Evolutionary conservation across 805 yeast species (phyloP), one percentile per base, ranked within the genome.

Genomic region (Saturnispora halmiae): DNA sequence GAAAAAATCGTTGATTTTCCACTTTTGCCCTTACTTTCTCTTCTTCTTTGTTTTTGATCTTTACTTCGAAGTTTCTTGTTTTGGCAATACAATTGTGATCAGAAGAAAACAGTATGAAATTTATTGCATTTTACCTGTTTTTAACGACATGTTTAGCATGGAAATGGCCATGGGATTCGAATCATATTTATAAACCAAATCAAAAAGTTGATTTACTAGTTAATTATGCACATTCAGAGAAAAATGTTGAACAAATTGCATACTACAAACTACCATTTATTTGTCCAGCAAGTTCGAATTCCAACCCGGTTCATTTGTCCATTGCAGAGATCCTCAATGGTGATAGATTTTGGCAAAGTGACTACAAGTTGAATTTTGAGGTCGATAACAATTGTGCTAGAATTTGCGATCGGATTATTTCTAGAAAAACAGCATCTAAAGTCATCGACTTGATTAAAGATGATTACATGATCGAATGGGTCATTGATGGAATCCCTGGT

Each of bases 381-480:
- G 56, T 68, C n/a, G 94, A 82, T 52, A 65, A 69, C 32, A 69
- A 74, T 0, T 86, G 95, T 59, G 66, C 64, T 36, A 62, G 78
- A 31, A 58, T 85, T 14, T 86, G 96, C 63, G 82, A 78, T 36
- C 67, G 82, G 49, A 63, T 64, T n/a, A 73, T 81, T 11, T 60
- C 55, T n/a, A 70, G 69, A 14, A 58, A 58, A 1, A 80, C 73
- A 6, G 53, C 81, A 26, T 63, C 58, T 39, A 65, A 72, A 38
- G 85, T 90, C 0, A 75, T 66, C 44, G 68, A 72, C 21, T 62
- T 86, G 45, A 76, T 86, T 28, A 66, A 73, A 49, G 64, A 77
- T 40, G 82, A 82, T 2, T 86, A 86, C 51, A 79, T 79, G 40
- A 87, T 74, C 11, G 88, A 86, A 53, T 86, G 95, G 95, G 60